phyloP scores from a whole-genome alignment of 192 early-diverging fungal species.

The Neocallimastix lanati region DNA sequence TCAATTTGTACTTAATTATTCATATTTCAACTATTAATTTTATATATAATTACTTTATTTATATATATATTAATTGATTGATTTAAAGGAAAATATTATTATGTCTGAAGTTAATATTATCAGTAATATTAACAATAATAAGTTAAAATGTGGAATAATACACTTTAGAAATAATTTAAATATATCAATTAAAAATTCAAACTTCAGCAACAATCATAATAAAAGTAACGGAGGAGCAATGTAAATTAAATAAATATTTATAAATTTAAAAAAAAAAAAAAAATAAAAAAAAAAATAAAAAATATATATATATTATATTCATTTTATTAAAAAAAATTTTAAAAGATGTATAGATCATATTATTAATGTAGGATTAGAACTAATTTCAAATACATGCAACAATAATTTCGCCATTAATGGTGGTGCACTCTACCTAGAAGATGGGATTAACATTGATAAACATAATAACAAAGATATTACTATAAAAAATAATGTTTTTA shows the following conservation, averaged over 20 bases:
- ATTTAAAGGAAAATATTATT: no score
- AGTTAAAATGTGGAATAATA: background rate
- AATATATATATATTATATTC: background rate
- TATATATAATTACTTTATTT: no score
- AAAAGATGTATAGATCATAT: background rate
- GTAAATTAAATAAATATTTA: background rate
- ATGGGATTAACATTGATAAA: background rate
- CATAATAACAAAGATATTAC: background rate
- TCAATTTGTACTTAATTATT: no score
- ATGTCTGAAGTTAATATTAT: no score
- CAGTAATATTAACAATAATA: background rate
- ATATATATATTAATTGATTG: no score
- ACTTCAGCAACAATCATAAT: background rate
- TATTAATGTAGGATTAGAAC: background rate
- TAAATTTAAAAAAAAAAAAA: background rate
- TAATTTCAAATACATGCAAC: background rate
- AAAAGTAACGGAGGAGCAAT: background rate
- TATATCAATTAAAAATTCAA: background rate
- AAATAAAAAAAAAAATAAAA: background rate
- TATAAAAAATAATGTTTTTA: background rate
- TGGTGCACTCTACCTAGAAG: background rate
- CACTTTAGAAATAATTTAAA: background rate
- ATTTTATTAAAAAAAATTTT: no score
- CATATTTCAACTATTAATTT: no score
- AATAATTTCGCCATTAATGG: background rate